Evolutionary conservation across 805 yeast genomes (phyloP).

Genomic region (Saccharomycopsis sp.): DNA sequence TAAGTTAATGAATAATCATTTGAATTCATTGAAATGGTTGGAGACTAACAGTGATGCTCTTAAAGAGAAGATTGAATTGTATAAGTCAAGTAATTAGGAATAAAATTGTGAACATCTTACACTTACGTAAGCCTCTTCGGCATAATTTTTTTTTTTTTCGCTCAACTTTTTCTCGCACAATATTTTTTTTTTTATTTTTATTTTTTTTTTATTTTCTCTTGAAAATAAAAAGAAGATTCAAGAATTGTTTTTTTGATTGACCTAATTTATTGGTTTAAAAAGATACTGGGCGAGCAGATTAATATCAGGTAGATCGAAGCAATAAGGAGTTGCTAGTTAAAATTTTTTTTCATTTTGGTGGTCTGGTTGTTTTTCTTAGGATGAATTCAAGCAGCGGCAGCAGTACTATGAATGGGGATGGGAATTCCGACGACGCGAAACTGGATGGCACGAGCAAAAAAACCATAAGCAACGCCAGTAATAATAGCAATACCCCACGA

Average conservation of each 20-base stretch:
- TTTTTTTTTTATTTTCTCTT: too few relatives aligned
- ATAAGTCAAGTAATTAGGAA: too few relatives aligned
- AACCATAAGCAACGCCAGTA: not conserved
- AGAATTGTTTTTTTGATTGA: too few relatives aligned
- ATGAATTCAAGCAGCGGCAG: not conserved
- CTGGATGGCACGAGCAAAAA: not conserved
- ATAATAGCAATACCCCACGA: not conserved
- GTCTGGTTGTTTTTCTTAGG: not conserved
- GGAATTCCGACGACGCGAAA: not conserved
- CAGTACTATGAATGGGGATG: not conserved
- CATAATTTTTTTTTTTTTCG: not conserved
- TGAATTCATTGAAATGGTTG: conserved; percentile 83
- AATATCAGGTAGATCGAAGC: too few relatives aligned
- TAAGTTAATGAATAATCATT: conserved; percentile 75
- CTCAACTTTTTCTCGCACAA: not conserved
- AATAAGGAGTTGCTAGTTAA: too few relatives aligned
- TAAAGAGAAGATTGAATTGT: conserved; percentile 48
- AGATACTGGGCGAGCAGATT: too few relatives aligned
- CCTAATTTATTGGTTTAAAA: too few relatives aligned
- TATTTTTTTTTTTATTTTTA: not conserved
- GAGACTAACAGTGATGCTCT: conserved; percentile 66
- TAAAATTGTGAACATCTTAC: too few relatives aligned
- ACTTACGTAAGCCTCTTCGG: not conserved
- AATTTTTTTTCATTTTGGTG: too few relatives aligned
- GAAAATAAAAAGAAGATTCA: too few relatives aligned